Percentiles rank a stretch among this genome's conserved stretches.
Conservation (phyloP, 1,284 basidiomycete genomes). For the Naganishia sp. region DNA sequence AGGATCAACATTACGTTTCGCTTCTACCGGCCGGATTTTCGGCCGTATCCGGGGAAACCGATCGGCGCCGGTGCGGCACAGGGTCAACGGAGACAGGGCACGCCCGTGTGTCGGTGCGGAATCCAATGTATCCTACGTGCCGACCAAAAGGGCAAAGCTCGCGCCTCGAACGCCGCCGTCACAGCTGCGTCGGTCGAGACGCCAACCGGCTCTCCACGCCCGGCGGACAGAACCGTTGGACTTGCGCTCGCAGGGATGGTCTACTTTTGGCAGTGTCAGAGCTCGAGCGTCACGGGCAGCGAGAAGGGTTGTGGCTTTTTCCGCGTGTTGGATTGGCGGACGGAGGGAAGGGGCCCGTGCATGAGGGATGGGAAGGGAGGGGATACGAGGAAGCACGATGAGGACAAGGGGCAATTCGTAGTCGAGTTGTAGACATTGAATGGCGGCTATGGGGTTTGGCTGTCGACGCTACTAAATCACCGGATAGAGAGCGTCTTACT, state of each 20-base stretch:
- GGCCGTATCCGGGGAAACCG: conserved; percentile 55
- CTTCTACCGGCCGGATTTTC: conserved; percentile 83
- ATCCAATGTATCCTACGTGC: conserved; percentile 62
- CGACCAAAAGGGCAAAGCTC: conserved; percentile 54
- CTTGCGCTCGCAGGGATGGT: conserved; percentile 53
- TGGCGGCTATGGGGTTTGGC: too few species aligned
- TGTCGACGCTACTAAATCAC: too few species aligned
- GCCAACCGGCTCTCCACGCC: background rate
- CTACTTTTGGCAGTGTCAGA: conserved; percentile 87
- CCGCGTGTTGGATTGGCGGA: conserved; percentile 72
- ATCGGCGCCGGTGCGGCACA: conserved; percentile 26
- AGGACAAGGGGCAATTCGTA: too few species aligned
- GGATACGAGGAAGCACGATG: too few species aligned
- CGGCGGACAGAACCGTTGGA: background rate
- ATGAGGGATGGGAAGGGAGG: conserved; percentile 33
- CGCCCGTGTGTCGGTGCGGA: conserved; percentile 70
- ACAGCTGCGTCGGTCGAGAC: background rate
- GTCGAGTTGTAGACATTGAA: too few species aligned
- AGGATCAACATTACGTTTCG: conserved; percentile 88
- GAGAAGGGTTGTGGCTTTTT: conserved; percentile 82
- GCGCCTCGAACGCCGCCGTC: conserved; percentile 16
- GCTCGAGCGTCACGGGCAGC: conserved; percentile 71
- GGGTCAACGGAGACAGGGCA: conserved; percentile 44
- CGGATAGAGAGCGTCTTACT: too few species aligned
- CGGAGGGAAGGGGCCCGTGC: conserved; percentile 64